Conservation (phyloP, 352 stramenopile genomes). For the Phytopythium cucurbitacearum region DNA sequence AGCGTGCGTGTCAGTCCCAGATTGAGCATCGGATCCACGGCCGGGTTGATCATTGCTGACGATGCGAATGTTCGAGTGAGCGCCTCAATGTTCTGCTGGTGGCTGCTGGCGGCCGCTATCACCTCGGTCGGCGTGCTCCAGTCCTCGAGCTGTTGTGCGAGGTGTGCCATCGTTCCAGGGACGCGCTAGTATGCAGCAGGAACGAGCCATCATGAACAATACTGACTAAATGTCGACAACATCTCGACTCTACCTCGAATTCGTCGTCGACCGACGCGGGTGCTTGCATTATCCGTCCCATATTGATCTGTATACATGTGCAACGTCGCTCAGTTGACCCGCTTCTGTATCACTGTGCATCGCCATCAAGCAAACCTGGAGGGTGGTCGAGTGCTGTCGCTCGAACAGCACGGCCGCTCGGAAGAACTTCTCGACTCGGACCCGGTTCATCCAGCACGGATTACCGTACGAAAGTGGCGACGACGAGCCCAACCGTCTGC, state of each 20-base stretch:
- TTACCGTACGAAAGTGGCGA: constrained; percentile 40
- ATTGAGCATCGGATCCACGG: constrained; percentile 10
- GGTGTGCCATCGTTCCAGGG: constrained; percentile 41
- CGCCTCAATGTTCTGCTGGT: constrained; percentile 1
- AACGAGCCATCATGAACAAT: no score
- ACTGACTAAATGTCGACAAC: no score
- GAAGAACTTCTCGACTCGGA: constrained; percentile 53
- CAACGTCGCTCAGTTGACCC: background rate
- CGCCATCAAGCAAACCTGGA: constrained; percentile 30
- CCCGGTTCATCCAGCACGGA: constrained; percentile 48
- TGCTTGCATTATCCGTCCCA: constrained; percentile 35
- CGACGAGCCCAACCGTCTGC: constrained; percentile 30
- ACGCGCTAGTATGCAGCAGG: no score
- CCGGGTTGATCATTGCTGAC: constrained; percentile 16
- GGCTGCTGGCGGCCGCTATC: constrained; percentile 21
- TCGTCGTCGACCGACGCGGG: constrained; percentile 4
- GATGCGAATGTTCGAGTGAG: constrained; percentile 6
- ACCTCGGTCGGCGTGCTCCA: constrained; percentile 38
- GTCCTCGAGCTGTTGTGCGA: constrained; percentile 37
- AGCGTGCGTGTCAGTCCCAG: background rate
- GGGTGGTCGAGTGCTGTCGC: constrained; percentile 42
- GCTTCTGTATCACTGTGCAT: background rate
- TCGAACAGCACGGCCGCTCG: constrained; percentile 48
- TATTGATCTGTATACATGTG: constrained; percentile 24
- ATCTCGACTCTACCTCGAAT: background rate